Percentiles rank a stretch among this genome's conserved stretches.
Conservation (phyloP, 2,329 filamentous ascomycete genomes). For the Fusarium cyanostomum region DNA sequence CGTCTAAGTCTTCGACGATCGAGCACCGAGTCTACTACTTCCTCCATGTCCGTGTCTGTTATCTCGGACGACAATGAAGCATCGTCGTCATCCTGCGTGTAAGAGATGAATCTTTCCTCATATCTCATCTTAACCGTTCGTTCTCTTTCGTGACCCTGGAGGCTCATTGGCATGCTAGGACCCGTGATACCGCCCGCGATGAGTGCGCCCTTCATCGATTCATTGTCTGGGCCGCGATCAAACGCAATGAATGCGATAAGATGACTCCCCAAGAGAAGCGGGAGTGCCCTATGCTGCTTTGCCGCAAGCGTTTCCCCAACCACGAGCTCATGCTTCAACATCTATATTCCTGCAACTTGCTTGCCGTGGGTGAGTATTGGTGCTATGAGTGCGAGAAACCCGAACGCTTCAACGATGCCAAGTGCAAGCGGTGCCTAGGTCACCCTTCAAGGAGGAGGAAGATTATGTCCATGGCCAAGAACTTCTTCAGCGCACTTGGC, state of each 20-base stretch:
- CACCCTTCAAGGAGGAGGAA: conserved; percentile 62
- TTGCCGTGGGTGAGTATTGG: conserved; percentile 63
- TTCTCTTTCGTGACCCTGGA: conserved; percentile 1
- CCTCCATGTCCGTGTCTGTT: conserved; percentile 41
- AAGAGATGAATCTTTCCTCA: conserved; percentile 38
- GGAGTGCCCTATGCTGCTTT: conserved; percentile 62
- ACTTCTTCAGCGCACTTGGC: conserved; percentile 63
- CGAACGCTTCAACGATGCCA: conserved; percentile 62
- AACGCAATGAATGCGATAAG: conserved; percentile 60
- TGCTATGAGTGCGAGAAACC: conserved; percentile 64
- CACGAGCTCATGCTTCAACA: conserved; percentile 66
- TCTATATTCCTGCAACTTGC: conserved; percentile 58
- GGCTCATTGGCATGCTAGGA: conserved; percentile 47
- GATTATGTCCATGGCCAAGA: conserved; percentile 63
- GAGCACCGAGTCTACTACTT: conserved; percentile 44
- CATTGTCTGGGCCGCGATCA: conserved; percentile 65
- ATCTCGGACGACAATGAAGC: conserved; percentile 37
- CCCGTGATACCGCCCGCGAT: conserved; percentile 55
- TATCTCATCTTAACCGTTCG: not conserved
- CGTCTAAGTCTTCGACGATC: conserved; percentile 46
- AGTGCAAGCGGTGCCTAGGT: conserved; percentile 60
- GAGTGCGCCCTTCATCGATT: conserved; percentile 64
- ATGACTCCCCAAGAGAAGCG: conserved; percentile 60
- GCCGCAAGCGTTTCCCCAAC: conserved; percentile 58
- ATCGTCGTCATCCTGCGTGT: conserved; percentile 46